A percentile compares a stretch with the other conserved stretches of the same genome.
These are phyloP conservation scores for Neckera pumila DNA, from an alignment of 225 moss, liverwort and hornwort genomes.

Conservation along the genomic window DNA sequence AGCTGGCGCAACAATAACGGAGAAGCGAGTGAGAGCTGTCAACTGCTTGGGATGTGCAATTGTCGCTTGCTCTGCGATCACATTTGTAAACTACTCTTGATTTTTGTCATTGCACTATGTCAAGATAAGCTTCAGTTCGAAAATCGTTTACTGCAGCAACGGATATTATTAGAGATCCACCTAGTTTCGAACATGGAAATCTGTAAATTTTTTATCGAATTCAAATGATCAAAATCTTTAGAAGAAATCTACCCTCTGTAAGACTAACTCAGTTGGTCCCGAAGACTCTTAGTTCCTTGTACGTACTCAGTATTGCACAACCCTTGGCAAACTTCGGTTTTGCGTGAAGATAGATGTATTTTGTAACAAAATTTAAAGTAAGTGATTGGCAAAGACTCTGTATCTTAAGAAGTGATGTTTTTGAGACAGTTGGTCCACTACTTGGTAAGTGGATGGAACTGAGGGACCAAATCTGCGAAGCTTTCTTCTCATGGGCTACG, in stretches of 20 bases:
- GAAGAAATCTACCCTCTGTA: background rate
- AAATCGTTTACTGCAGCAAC: background rate
- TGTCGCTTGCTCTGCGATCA: background rate
- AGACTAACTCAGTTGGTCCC: background rate
- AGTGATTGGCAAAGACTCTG: background rate
- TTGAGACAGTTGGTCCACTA: background rate
- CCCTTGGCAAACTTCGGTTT: background rate
- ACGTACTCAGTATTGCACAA: background rate
- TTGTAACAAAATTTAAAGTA: background rate
- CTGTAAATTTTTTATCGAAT: background rate
- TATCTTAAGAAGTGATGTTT: background rate
- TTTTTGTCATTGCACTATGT: background rate
- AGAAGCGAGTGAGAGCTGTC: conserved; percentile 8
- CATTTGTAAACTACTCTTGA: background rate
- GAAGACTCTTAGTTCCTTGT: background rate
- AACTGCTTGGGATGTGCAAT: background rate
- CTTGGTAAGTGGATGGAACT: background rate
- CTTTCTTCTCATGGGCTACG: background rate
- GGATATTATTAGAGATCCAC: background rate
- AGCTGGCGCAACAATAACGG: conserved; percentile 1
- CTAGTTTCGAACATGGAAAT: background rate
- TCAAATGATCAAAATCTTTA: background rate
- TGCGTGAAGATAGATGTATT: too few relatives aligned
- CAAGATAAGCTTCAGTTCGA: background rate
- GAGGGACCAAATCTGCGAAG: background rate